Percentiles rank a stretch among this genome's conserved stretches.
phyloP scores from a whole-genome alignment of 768 basidiomycete genomes.

The Suillus sp. region DNA sequence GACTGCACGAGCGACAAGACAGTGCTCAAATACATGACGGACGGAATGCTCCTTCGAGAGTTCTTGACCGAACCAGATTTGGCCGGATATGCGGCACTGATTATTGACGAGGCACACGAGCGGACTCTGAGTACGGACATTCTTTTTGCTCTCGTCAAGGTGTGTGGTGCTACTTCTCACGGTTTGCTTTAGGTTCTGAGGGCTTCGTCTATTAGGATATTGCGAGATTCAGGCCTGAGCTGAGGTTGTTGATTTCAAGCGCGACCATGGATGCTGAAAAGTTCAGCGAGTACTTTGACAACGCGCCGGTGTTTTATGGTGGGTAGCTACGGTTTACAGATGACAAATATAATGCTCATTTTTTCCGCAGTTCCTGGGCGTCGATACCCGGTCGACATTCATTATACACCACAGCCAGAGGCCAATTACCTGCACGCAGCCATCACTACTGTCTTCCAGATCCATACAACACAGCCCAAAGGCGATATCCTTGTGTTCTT shows the following conservation, averaged over 20 bases:
- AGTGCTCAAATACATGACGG: constrained; percentile 99
- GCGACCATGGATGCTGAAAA: constrained; percentile 98
- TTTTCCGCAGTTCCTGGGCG: constrained; percentile 82
- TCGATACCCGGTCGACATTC: constrained; percentile 96
- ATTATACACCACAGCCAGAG: constrained; percentile 98
- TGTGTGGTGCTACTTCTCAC: constrained; percentile 44
- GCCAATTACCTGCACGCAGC: constrained; percentile 99
- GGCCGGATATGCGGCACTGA: constrained; percentile 90
- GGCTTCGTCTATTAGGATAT: constrained; percentile 67
- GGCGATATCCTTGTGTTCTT: constrained; percentile 98
- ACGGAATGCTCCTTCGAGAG: constrained; percentile 96
- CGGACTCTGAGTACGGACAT: constrained; percentile 98
- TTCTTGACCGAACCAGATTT: constrained; percentile 97
- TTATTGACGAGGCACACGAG: constrained; percentile 99
- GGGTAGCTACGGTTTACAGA: constrained; percentile 28
- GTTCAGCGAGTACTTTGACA: constrained; percentile 96
- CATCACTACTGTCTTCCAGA: constrained; percentile 98
- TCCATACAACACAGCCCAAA: constrained; percentile 97
- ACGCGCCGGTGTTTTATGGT: constrained; percentile 94
- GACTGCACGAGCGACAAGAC: constrained; percentile 99
- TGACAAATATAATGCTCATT: constrained; percentile 12
- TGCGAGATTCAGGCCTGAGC: constrained; percentile 92
- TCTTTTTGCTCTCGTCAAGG: constrained; percentile 97
- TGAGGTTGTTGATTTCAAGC: constrained; percentile 90
- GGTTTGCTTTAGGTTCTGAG: constrained; percentile 31